A percentile compares a stretch with the other conserved stretches of the same genome.
phyloP scores from a whole-genome alignment of 495 filamentous ascomycete genomes.

The Penicillium riverlandense region DNA sequence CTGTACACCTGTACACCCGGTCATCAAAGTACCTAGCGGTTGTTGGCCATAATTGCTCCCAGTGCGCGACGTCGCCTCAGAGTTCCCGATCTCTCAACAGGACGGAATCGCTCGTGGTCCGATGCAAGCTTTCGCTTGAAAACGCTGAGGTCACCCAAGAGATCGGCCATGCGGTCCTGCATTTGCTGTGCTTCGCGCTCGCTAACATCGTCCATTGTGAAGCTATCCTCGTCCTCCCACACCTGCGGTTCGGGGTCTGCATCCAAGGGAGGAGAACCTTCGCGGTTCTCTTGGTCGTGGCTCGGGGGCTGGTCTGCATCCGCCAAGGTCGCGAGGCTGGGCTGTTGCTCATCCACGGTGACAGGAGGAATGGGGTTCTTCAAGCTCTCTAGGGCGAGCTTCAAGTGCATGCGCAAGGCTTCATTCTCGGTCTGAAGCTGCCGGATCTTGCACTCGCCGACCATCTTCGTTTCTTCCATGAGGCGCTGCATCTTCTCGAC shows the following conservation, averaged over 20 bases:
- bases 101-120: slow-evolving; percentile 56
- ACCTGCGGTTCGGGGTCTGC: slow-evolving; percentile 26
- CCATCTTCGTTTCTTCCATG: slow-evolving; percentile 86
- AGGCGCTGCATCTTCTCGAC: slow-evolving; percentile 81
- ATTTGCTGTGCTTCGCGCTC: slow-evolving; percentile 48
- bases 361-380: slow-evolving; percentile 72
- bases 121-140: slow-evolving; percentile 80
- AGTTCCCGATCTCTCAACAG: slow-evolving; percentile 12
- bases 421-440: slow-evolving; percentile 84
- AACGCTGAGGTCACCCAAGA: slow-evolving; percentile 69
- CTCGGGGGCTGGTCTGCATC: slow-evolving; percentile 31
- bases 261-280: slow-evolving; percentile 23
- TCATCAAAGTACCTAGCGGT: slow-evolving; percentile 11
- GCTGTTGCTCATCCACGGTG: slow-evolving; percentile 26
- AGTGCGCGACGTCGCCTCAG: slow-evolving; percentile 28
- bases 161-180: slow-evolving; percentile 60
- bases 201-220: slow-evolving; percentile 10
- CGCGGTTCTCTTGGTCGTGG: slow-evolving; percentile 32
- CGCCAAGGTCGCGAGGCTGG: slow-evolving; percentile 28
- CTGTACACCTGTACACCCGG: too few species aligned
- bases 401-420: slow-evolving; percentile 74
- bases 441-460: slow-evolving; percentile 86
- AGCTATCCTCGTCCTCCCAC: slow-evolving; percentile 35
- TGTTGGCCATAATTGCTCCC: slow-evolving; percentile 25
- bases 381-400: slow-evolving; percentile 75